Percentiles rank a stretch among this genome's conserved stretches.
Evolutionary conservation across 306 rosid genomes (phyloP).

Genomic region (Arachis stenosperma): DNA sequence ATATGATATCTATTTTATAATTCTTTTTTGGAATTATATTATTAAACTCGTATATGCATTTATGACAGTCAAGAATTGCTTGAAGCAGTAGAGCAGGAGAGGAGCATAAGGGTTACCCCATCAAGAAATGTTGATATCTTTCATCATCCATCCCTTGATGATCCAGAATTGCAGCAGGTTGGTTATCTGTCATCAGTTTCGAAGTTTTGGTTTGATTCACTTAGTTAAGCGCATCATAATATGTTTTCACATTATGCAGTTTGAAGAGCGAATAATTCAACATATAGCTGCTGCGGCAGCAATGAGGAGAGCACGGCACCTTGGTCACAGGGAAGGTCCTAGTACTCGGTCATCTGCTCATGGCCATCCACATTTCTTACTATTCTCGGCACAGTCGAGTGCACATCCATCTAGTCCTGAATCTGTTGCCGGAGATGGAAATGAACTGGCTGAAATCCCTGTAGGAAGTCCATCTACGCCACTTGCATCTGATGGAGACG

Average conservation of each 20-base stretch:
- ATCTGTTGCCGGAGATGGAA: slow-evolving; percentile 48
- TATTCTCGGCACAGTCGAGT: slow-evolving; percentile 57
- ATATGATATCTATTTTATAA: not conserved
- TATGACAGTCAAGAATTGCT: slow-evolving; percentile 84
- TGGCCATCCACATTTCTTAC: slow-evolving; percentile 60
- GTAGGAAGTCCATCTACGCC: slow-evolving; percentile 64
- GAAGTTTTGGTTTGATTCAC: slow-evolving; percentile 19
- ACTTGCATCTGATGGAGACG: slow-evolving; percentile 50
- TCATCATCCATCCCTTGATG: slow-evolving; percentile 71
- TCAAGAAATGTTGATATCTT: slow-evolving; percentile 64
- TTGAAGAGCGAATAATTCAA: slow-evolving; percentile 78
- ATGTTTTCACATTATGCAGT: slow-evolving; percentile 47
- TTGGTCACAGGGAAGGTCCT: slow-evolving; percentile 66
- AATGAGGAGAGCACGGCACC: slow-evolving; percentile 70
- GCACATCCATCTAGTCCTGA: slow-evolving; percentile 51
- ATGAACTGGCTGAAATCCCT: slow-evolving; percentile 57
- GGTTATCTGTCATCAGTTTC: slow-evolving; percentile 34
- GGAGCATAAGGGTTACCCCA: slow-evolving; percentile 57
- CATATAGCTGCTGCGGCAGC: slow-evolving; percentile 89
- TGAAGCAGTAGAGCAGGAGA: slow-evolving; percentile 76
- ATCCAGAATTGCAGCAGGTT: slow-evolving; percentile 71
- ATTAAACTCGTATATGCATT: slow-evolving; percentile 28
- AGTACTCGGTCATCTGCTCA: slow-evolving; percentile 58
- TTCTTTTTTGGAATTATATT: not conserved
- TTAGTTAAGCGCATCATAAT: slow-evolving; percentile 5